Evolutionary conservation across 768 basidiomycete genomes (phyloP).

Genomic region (Lentinula guzmanii): DNA sequence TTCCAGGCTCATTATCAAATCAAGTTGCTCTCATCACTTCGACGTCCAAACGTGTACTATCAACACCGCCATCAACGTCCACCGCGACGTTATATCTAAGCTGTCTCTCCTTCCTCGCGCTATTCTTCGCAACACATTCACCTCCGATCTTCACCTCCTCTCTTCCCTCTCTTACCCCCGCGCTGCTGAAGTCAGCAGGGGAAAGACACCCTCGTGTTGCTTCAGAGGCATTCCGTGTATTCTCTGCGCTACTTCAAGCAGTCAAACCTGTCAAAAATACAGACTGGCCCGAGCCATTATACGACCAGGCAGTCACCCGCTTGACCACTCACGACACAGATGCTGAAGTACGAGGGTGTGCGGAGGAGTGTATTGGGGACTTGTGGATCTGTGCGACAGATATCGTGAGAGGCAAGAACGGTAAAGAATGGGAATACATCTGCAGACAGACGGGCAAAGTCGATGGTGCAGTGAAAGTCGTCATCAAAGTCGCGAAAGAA

Average conservation of each 20-base stretch:
- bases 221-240: constrained; percentile 83
- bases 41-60: constrained; percentile 59
- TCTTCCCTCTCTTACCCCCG: constrained; percentile 65
- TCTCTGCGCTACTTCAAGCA: constrained; percentile 75
- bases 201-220: constrained; percentile 89
- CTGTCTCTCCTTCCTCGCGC: constrained; percentile 77
- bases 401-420: constrained; percentile 51
- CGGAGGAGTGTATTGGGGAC: constrained; percentile 80
- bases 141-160: constrained; percentile 51
- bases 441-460: constrained; percentile 66
- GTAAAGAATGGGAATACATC: constrained; percentile 78
- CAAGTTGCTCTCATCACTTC: constrained; percentile 61
- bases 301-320: constrained; percentile 65
- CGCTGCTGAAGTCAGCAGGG: constrained; percentile 64
- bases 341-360: constrained; percentile 79
- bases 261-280: constrained; percentile 60
- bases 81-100: constrained; percentile 80
- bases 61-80: constrained; percentile 64
- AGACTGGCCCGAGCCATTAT: constrained; percentile 70
- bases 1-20: constrained; percentile 75
- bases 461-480: constrained; percentile 73
- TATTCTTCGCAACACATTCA: constrained; percentile 72
- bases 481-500: constrained; percentile 76
- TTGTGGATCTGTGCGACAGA: constrained; percentile 86
- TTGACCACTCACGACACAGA: constrained; percentile 83